These are phyloP conservation scores for Sporothrix luriei DNA, from an alignment of 2,329 filamentous ascomycete genomes.

Conservation along the genomic window DNA sequence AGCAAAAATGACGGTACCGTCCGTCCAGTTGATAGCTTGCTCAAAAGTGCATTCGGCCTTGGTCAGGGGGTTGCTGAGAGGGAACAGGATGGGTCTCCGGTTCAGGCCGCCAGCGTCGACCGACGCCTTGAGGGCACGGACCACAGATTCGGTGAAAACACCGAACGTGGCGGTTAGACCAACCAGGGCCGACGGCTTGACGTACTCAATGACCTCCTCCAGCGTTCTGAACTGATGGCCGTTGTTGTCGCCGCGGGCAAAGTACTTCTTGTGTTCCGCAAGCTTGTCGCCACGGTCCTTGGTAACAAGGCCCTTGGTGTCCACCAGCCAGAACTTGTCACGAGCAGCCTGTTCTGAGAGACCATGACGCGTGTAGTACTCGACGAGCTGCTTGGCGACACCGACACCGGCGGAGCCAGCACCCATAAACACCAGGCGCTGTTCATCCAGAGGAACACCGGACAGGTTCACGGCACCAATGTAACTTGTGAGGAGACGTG, in stretches of 20 bases:
- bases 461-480: slow-evolving; percentile 79
- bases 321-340: slow-evolving; percentile 94
- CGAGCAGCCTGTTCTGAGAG: slow-evolving; percentile 84
- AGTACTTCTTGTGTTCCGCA: slow-evolving; percentile 83
- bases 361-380: slow-evolving; percentile 93
- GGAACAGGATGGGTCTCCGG: slow-evolving; percentile 88
- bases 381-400: slow-evolving; percentile 95
- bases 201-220: slow-evolving; percentile 89
- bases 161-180: slow-evolving; percentile 93
- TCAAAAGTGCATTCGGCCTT: slow-evolving; percentile 99
- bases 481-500: slow-evolving; percentile 61
- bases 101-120: slow-evolving; percentile 67
- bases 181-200: slow-evolving; percentile 92
- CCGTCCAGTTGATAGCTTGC: slow-evolving; percentile 86
- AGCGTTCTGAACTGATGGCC: slow-evolving; percentile 75
- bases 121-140: slow-evolving; percentile 68
- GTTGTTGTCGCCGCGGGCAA: slow-evolving; percentile 65
- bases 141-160: slow-evolving; percentile 85
- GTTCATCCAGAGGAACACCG: slow-evolving; percentile 81
- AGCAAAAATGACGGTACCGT: slow-evolving; percentile 89
- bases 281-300: slow-evolving; percentile 90
- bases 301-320: slow-evolving; percentile 94
- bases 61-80: slow-evolving; percentile 90
- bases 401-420: slow-evolving; percentile 94
- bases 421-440: slow-evolving; percentile 93